These are phyloP conservation scores for Rosellinia necatrix DNA, from an alignment of 2,329 filamentous ascomycete genomes.

Conservation along the genomic window DNA sequence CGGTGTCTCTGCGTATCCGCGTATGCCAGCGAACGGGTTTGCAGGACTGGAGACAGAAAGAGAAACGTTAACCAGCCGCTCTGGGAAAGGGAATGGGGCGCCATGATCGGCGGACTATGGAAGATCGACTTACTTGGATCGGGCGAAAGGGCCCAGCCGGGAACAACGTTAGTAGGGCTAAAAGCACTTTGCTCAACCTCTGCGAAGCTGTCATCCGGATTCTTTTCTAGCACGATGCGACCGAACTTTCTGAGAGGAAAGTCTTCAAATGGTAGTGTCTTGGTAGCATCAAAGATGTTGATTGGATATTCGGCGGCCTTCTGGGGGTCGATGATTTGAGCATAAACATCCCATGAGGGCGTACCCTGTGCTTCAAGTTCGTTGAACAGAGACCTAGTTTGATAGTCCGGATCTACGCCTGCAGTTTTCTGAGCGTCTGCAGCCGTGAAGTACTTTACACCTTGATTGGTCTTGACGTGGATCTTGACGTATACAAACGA, in stretches of 20 bases:
- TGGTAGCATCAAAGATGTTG: slow-evolving; percentile 62
- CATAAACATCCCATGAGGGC: slow-evolving; percentile 56
- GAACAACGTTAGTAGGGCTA: slow-evolving; percentile 59
- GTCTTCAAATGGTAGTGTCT: slow-evolving; percentile 56
- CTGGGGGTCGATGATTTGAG: slow-evolving; percentile 59
- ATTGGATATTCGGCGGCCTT: slow-evolving; percentile 52
- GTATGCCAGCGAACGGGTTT: slow-evolving; percentile 60
- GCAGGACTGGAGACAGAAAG: slow-evolving; percentile 47
- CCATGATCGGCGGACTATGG: not conserved
- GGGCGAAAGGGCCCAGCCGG: slow-evolving; percentile 57
- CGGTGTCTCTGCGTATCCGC: slow-evolving; percentile 61
- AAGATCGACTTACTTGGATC: slow-evolving; percentile 45
- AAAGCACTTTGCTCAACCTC: slow-evolving; percentile 64
- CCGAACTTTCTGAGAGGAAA: slow-evolving; percentile 56
- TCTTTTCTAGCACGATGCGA: slow-evolving; percentile 55
- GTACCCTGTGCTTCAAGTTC: slow-evolving; percentile 52
- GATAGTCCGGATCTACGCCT: slow-evolving; percentile 57
- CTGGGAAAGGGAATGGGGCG: not conserved
- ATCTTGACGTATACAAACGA: slow-evolving; percentile 35
- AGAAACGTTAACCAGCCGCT: not conserved
- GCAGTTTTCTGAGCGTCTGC: slow-evolving; percentile 44
- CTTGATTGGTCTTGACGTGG: slow-evolving; percentile 54
- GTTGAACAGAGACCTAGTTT: slow-evolving; percentile 41
- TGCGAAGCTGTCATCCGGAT: slow-evolving; percentile 40
- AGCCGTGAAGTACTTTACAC: slow-evolving; percentile 49